phyloP scores from a whole-genome alignment of 805 yeast genomes.

The Kodamaea neixiangensis region DNA sequence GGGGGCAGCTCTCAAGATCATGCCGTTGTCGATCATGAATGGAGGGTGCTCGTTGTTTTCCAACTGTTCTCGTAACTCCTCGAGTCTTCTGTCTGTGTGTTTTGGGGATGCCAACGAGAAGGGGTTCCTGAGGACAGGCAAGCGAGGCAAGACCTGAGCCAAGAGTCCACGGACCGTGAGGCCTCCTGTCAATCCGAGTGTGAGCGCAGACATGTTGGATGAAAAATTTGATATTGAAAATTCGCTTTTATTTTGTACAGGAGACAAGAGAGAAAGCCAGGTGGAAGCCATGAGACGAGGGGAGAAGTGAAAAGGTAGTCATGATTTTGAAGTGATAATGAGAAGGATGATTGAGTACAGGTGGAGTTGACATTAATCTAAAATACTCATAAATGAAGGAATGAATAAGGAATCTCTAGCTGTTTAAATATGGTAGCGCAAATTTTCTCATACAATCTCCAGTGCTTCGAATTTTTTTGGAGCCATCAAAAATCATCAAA shows the following conservation, averaged over 20 bases:
- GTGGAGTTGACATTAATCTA: too few species aligned
- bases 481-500: too few species aligned
- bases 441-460: too few species aligned
- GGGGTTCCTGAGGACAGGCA: constrained; percentile 12
- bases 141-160: constrained; percentile 13
- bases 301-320: constrained; percentile 1
- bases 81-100: constrained; percentile 27
- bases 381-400: too few species aligned
- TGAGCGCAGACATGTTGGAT: constrained; percentile 9
- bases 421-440: too few species aligned
- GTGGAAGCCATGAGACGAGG: constrained; percentile 2
- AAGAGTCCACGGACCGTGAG: constrained; percentile 5
- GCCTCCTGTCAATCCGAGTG: constrained; percentile 8
- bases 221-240: constrained; percentile 3
- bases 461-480: too few species aligned
- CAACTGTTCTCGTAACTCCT: constrained; percentile 42
- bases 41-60: constrained; percentile 36
- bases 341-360: too few species aligned
- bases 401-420: too few species aligned
- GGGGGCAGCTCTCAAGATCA: constrained; percentile 80
- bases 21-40: constrained; percentile 62
- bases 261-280: too few species aligned
- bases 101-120: constrained; percentile 5
- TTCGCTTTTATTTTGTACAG: too few species aligned
- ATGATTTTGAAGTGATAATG: too few species aligned